These are phyloP conservation scores for Citrus medica DNA, from an alignment of 345 rosid species.

Conservation along the genomic window DNA sequence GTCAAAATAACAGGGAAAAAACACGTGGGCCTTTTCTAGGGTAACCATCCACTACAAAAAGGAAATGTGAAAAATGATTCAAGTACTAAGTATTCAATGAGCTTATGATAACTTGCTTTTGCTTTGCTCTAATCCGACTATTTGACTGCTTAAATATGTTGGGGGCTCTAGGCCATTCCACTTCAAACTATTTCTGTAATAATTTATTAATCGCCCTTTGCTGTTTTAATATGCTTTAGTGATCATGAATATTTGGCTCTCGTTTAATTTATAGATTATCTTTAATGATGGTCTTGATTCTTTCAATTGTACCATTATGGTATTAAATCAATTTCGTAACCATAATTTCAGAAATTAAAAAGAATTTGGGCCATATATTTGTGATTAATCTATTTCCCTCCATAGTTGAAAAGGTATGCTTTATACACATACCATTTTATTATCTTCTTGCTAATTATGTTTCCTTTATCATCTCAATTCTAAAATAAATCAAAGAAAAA, in stretches of 20 bases:
- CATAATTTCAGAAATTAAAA: not conserved
- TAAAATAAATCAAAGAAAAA: conserved; percentile 3
- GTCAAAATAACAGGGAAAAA: conserved; percentile 7
- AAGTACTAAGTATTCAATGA: conserved; percentile 41
- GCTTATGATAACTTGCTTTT: conserved; percentile 28
- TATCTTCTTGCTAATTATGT: conserved; percentile 2
- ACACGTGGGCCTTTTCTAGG: conserved; percentile 37
- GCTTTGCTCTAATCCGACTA: conserved; percentile 12
- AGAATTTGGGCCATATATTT: not conserved
- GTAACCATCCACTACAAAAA: conserved; percentile 30
- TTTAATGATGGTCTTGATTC: conserved; percentile 11
- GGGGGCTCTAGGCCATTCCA: conserved; percentile 27
- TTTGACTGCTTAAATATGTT: conserved; percentile 3
- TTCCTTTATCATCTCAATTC: conserved; percentile 10
- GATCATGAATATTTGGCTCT: not conserved
- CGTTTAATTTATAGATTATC: conserved; percentile 14
- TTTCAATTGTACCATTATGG: not conserved
- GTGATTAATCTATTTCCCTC: not conserved
- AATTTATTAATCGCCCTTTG: not conserved
- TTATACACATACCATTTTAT: not conserved
- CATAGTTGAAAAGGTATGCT: conserved; percentile 9
- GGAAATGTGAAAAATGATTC: conserved; percentile 26
- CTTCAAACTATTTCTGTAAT: not conserved
- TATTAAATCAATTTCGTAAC: not conserved
- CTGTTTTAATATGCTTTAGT: not conserved